Conservation (phyloP, 495 filamentous ascomycete genomes). For the Daldinia vernicosa region DNA sequence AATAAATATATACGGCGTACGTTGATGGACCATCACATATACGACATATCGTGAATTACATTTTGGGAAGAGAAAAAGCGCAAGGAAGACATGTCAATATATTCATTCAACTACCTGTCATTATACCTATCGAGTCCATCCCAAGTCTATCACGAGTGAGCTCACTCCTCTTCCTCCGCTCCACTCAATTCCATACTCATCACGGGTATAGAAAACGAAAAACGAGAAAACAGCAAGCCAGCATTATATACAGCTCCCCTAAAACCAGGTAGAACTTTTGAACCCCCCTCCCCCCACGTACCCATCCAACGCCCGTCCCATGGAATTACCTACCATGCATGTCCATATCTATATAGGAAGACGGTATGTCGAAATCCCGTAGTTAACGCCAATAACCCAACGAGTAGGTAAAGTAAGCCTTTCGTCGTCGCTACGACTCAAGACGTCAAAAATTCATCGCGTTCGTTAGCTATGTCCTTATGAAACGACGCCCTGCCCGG, state of each 20-base stretch:
- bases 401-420: not conserved
- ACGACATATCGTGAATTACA: too few relatives aligned
- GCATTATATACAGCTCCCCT: slow-evolving; percentile 3
- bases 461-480: slow-evolving; percentile 24
- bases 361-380: not conserved
- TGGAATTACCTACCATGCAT: slow-evolving; percentile 6
- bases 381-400: slow-evolving; percentile 20
- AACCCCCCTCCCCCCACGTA: not conserved
- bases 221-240: not conserved
- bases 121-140: slow-evolving; percentile 21
- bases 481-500: slow-evolving; percentile 11
- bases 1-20: too few relatives aligned
- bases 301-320: slow-evolving; percentile 13
- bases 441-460: slow-evolving; percentile 6
- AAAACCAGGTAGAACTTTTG: slow-evolving; percentile 13
- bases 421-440: not conserved
- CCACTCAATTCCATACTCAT: slow-evolving; percentile 28
- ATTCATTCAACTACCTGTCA: slow-evolving; percentile 29
- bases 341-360: slow-evolving; percentile 18
- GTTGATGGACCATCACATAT: too few relatives aligned
- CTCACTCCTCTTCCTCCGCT: slow-evolving; percentile 4
- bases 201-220: slow-evolving; percentile 33
- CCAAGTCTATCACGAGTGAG: slow-evolving; percentile 28
- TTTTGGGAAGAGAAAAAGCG: not conserved
- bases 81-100: slow-evolving; percentile 11